Conservation (phyloP, 768 basidiomycete genomes). For the Phaeolepiota aurea region DNA sequence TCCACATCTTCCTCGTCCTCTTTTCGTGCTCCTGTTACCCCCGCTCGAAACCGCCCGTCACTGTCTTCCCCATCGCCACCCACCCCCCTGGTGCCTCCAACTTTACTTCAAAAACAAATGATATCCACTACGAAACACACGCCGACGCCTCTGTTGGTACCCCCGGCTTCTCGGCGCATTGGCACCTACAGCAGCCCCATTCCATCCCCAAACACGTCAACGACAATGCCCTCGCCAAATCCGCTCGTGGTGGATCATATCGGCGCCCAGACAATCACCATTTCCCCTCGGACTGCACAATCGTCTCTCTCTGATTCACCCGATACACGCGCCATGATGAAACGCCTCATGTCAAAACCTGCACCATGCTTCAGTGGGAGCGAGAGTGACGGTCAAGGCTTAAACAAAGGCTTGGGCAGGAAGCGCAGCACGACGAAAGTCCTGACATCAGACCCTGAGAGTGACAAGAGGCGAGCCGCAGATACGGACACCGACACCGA, state of each 20-base stretch:
- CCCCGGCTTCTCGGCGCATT: neutral
- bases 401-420: neutral
- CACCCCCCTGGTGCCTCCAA: constrained; percentile 9
- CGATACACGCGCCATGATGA: constrained; percentile 15
- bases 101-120: constrained; percentile 2
- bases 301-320: constrained; percentile 8
- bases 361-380: constrained; percentile 11
- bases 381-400: neutral
- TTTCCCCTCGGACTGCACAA: neutral
- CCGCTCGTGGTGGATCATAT: neutral
- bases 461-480: neutral
- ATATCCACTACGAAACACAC: constrained; percentile 3
- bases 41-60: constrained; percentile 6
- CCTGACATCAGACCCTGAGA: neutral
- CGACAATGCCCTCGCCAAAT: constrained; percentile 1
- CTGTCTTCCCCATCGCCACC: constrained; percentile 11
- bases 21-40: neutral
- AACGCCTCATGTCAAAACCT: constrained; percentile 26
- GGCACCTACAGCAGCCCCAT: neutral
- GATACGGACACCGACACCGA: neutral
- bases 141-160: neutral
- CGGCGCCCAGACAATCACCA: neutral
- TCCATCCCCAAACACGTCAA: constrained; percentile 2
- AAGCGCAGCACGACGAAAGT: neutral
- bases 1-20: neutral